These are phyloP conservation scores for Debaryomycetaceae sp. DNA, from an alignment of 1,139 yeast genomes.

Conservation along the genomic window DNA sequence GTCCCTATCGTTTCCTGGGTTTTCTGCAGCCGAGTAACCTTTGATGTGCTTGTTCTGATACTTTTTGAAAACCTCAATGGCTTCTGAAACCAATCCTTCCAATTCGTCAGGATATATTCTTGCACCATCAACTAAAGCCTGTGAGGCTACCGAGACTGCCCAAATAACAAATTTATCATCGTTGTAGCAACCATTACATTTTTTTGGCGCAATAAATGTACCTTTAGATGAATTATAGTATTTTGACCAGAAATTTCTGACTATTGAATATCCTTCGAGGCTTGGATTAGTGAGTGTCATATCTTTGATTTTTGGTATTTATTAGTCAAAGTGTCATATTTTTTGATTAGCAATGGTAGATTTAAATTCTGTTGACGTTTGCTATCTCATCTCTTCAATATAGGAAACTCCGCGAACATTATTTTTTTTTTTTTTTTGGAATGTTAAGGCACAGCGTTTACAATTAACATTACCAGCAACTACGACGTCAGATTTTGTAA, in stretches of 20 bases:
- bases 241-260: conserved; percentile 42
- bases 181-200: conserved; percentile 50
- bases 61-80: conserved; percentile 46
- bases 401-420: no score
- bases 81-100: conserved; percentile 55
- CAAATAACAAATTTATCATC: conserved; percentile 59
- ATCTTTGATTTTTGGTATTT: no score
- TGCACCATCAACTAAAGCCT: conserved; percentile 61
- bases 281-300: conserved; percentile 38
- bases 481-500: no score
- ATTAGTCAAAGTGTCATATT: no score
- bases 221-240: conserved; percentile 44
- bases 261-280: conserved; percentile 50
- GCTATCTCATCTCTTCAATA: neutral
- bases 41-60: conserved; percentile 51
- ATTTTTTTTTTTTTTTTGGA: no score
- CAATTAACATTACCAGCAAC: no score
- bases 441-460: no score
- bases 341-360: neutral
- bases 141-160: conserved; percentile 67
- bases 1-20: conserved; percentile 55
- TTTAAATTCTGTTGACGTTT: neutral
- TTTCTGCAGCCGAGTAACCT: conserved; percentile 60
- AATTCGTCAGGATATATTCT: conserved; percentile 55
- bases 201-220: conserved; percentile 42